These are phyloP conservation scores for Cytidiella melzeri DNA, from an alignment of 768 basidiomycete genomes.

Conservation along the genomic window DNA sequence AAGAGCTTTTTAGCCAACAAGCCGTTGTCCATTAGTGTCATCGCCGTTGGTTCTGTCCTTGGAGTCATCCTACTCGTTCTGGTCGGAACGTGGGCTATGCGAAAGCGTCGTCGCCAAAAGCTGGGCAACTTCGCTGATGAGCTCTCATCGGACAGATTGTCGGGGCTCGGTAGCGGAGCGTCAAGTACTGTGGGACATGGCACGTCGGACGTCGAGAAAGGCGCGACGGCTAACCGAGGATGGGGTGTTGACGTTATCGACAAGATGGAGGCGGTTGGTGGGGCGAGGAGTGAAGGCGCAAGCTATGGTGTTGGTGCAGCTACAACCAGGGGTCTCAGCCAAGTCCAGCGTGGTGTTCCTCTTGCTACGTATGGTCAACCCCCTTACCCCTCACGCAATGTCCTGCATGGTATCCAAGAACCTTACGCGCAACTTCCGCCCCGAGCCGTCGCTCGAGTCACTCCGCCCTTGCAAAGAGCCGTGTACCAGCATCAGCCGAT, in stretches of 20 bases:
- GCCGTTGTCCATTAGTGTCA: slow-evolving; percentile 54
- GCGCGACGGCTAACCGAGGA: background rate
- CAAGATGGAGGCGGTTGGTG: slow-evolving; percentile 1
- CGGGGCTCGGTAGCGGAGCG: slow-evolving; percentile 6
- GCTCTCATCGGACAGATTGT: slow-evolving; percentile 18
- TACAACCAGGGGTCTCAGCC: background rate
- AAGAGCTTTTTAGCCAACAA: slow-evolving; percentile 58
- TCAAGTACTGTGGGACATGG: slow-evolving; percentile 8
- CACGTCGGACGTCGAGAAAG: background rate
- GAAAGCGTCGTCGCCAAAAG: slow-evolving; percentile 38
- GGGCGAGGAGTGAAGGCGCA: background rate
- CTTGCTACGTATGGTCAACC: background rate
- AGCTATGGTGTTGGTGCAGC: background rate
- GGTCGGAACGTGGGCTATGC: slow-evolving; percentile 40
- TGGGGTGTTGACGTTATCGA: slow-evolving; percentile 4
- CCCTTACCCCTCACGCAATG: background rate
- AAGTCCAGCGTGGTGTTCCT: background rate
- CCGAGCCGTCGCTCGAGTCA: background rate
- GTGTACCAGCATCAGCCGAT: background rate
- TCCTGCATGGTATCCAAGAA: too few relatives aligned
- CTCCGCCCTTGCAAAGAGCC: background rate
- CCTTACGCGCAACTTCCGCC: too few relatives aligned
- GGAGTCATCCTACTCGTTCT: slow-evolving; percentile 38
- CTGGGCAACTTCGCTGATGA: slow-evolving; percentile 19
- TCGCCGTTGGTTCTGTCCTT: slow-evolving; percentile 44